Evolutionary conservation across 306 rosid genomes (phyloP), one percentile per base, ranked within the genome.

Genomic region (Prunus fruticosa): DNA sequence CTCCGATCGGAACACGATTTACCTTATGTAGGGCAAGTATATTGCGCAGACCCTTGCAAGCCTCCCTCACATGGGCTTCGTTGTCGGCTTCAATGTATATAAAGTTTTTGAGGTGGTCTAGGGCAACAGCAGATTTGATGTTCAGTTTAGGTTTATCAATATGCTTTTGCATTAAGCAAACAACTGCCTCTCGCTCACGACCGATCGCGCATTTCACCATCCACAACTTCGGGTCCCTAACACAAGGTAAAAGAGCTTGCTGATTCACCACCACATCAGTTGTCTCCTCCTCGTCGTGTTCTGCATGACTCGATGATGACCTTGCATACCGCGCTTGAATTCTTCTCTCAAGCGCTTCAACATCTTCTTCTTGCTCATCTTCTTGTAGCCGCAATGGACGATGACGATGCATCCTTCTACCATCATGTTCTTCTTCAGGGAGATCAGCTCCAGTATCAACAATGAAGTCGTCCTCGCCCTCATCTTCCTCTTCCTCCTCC

Each of bases 1-100:
- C 99, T 80, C 83, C 89, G 62, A 96, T 38, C 43, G 98, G 98
- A 71, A 93, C 96, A 23, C 88, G 93, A 11, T 87, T 85, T 82
- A 93, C 69, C 75, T 86, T 89, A 78, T 91, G 95, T 6, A 6
- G 2, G 56, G 90, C 80, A 47, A 47, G 82, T 71, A 93, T 81
- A 71, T 83, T 86, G 77, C 98, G 93, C 12, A 91, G 79, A 74
- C 97, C 97, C 85, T 89, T 91, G 86, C 93, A 89, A 82, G 93
- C 98, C 98, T 93, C 98, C 82, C 89, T 89, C 67, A 89, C 98
- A 80, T 91, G 98, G 80, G 98, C 98, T 75, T 93, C 98, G 86
- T 88, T 93, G 80, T 89, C 91, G 20, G 98, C 97, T 80, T 93
- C 98, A 65, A 93, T 82, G 51, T 93, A 93, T 73, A 93, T 89